Evolutionary conservation across 2,329 filamentous ascomycete genomes (phyloP).

Genomic region (Hypoxylon sp.): DNA sequence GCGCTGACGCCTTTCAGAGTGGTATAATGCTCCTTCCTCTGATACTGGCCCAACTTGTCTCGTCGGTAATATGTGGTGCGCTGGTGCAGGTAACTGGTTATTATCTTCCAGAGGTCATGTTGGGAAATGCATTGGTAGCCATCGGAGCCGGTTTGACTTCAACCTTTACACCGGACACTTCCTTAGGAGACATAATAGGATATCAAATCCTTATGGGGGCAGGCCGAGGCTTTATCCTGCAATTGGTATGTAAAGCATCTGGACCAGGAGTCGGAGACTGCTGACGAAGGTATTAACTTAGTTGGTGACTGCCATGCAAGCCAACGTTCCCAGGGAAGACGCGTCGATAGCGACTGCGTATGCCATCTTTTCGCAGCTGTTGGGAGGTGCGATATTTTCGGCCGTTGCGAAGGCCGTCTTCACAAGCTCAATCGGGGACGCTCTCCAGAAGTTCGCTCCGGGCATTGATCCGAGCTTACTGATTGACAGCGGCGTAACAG

Average conservation of each 20-base stretch:
- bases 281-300: constrained; percentile 27
- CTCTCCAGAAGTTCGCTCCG: constrained; percentile 60
- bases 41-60: constrained; percentile 49
- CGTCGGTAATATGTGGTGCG: constrained; percentile 45
- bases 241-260: constrained; percentile 44
- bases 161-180: constrained; percentile 50
- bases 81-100: constrained; percentile 52
- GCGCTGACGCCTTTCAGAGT: constrained; percentile 41
- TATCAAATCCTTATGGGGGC: constrained; percentile 53
- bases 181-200: constrained; percentile 54
- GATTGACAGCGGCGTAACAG: constrained; percentile 60
- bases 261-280: not conserved
- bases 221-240: constrained; percentile 50
- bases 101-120: constrained; percentile 55
- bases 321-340: constrained; percentile 47
- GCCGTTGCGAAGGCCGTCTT: constrained; percentile 68
- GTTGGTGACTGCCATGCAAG: constrained; percentile 51
- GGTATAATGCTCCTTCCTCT: constrained; percentile 50
- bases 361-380: constrained; percentile 65
- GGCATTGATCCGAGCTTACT: constrained; percentile 56
- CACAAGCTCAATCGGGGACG: constrained; percentile 60
- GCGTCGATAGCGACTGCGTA: constrained; percentile 52
- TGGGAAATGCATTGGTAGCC: constrained; percentile 51
- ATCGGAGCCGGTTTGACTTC: constrained; percentile 56
- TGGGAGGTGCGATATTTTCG: constrained; percentile 66